phyloP scores from a whole-genome alignment of 129 eudicot genomes.

The Heracleum sosnowskyi region DNA sequence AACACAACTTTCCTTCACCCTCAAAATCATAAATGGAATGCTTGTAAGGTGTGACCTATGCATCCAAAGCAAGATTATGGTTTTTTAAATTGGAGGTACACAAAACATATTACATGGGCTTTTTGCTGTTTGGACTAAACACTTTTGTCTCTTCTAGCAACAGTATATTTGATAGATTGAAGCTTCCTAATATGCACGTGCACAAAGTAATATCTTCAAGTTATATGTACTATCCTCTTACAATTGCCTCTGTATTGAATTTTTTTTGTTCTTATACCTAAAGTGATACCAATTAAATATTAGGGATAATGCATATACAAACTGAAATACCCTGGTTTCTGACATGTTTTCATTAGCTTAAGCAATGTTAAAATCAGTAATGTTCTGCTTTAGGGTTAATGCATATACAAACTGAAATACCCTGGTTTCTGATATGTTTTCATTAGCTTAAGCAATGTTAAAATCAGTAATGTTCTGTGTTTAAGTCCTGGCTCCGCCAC shows the following conservation, averaged over 20 bases:
- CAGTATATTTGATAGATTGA: not conserved
- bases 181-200: not conserved
- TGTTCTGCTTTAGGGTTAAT: not conserved
- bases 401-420: not conserved
- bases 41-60: not conserved
- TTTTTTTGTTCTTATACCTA: not conserved
- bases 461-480: not conserved
- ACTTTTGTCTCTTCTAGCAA: not conserved
- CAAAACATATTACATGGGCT: not conserved
- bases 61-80: not conserved
- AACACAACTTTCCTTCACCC: not conserved
- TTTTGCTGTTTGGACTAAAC: not conserved
- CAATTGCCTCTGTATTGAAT: not conserved
- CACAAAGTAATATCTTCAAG: not conserved
- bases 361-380: not conserved
- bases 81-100: not conserved
- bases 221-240: not conserved
- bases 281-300: not conserved
- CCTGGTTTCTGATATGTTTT: not conserved
- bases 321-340: not conserved
- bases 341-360: not conserved
- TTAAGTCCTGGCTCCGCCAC: too few relatives aligned
- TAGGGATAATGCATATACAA: not conserved
- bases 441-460: constrained; percentile 4
- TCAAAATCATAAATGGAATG: not conserved